These are phyloP conservation scores for Allomyces arbusculus DNA, from an alignment of 192 early-diverging fungal genomes.

Conservation along the genomic window DNA sequence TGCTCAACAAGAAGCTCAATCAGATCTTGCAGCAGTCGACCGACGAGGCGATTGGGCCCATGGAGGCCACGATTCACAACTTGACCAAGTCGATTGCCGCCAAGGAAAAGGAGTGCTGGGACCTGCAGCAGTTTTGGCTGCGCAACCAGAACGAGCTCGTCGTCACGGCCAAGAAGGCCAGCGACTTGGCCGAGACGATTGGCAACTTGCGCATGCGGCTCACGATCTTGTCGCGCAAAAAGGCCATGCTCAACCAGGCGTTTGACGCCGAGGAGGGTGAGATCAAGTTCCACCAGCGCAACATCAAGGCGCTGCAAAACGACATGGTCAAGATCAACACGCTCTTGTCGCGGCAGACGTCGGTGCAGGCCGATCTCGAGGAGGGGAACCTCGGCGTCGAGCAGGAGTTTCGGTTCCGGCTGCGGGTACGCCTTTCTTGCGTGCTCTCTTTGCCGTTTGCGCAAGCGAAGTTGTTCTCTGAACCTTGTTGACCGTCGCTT, in stretches of 20 bases:
- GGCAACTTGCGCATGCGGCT: constrained; percentile 28
- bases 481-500: neutral
- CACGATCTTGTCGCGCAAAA: constrained; percentile 30
- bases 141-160: constrained; percentile 38
- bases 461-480: too few species aligned
- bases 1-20: constrained; percentile 40
- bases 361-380: constrained; percentile 24
- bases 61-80: constrained; percentile 44
- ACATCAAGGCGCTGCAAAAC: constrained; percentile 29
- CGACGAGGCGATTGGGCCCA: constrained; percentile 32
- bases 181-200: constrained; percentile 24
- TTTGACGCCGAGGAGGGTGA: constrained; percentile 34
- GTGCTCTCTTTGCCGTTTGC: too few species aligned
- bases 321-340: constrained; percentile 44
- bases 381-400: constrained; percentile 36
- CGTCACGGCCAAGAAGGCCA: constrained; percentile 18
- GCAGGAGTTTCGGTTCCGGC: constrained; percentile 27
- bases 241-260: constrained; percentile 37
- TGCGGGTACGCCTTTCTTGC: constrained; percentile 16
- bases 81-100: constrained; percentile 21
- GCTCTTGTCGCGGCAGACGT: constrained; percentile 25
- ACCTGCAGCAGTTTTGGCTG: constrained; percentile 37
- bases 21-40: constrained; percentile 16
- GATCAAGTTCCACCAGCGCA: constrained; percentile 29
- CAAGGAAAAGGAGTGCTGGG: constrained; percentile 30